Conservation (phyloP, 306 rosid genomes). For the Lathyrus tuberosus region DNA sequence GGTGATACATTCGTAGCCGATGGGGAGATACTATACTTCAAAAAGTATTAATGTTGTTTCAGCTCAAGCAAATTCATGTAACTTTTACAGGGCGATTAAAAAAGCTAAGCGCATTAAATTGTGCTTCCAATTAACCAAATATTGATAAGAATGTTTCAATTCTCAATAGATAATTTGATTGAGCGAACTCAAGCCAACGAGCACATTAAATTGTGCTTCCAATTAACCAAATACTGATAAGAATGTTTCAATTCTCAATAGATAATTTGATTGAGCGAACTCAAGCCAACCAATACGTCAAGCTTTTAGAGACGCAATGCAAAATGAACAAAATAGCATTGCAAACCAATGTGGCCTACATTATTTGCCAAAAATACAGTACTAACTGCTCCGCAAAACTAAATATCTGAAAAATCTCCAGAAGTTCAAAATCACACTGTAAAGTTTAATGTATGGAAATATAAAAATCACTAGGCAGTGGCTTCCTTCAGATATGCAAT, state of each 20-base stretch:
- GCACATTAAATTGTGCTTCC: neutral
- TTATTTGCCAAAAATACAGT: slow-evolving; percentile 60
- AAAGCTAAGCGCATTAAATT: neutral
- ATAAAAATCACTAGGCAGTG: slow-evolving; percentile 54
- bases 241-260: slow-evolving; percentile 32
- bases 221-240: slow-evolving; percentile 29
- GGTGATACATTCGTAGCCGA: no score
- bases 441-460: slow-evolving; percentile 25
- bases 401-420: slow-evolving; percentile 36
- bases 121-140: slow-evolving; percentile 28
- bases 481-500: slow-evolving; percentile 87
- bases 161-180: slow-evolving; percentile 36
- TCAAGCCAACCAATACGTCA: slow-evolving; percentile 50
- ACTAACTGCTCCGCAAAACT: slow-evolving; percentile 43
- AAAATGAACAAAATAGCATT: slow-evolving; percentile 50
- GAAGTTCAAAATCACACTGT: slow-evolving; percentile 48
- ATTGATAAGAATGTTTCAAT: slow-evolving; percentile 33
- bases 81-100: neutral
- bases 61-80: slow-evolving; percentile 5
- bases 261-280: slow-evolving; percentile 40
- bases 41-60: neutral
- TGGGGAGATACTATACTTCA: no score
- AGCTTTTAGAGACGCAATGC: slow-evolving; percentile 45
- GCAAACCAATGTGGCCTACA: slow-evolving; percentile 50
- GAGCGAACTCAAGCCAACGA: slow-evolving; percentile 45